Base-by-base conservation (phyloP, 2,329 filamentous ascomycete species). In the Karstenula rhodostoma region DNA sequence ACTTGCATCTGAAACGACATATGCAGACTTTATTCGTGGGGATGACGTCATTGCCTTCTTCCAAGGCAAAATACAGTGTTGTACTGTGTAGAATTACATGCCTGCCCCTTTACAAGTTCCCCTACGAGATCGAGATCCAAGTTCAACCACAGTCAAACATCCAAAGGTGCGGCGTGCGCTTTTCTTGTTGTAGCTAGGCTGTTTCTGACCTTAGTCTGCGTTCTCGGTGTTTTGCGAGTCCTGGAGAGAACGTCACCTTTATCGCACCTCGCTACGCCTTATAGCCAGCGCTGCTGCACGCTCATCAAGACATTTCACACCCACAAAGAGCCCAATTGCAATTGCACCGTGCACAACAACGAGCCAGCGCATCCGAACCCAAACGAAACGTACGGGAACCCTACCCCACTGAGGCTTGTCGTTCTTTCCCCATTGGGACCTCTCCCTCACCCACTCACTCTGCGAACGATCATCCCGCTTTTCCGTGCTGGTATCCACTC, bases 401-500 rank as follows among this genome's bases (percentile, higher is more conserved):
- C 37, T 29, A 35, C 47, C 46, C 46, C 47, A 32, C 35, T 17
- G 3, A 25, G 37, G 10, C 56, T 46, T 46, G 48, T 52, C 48
- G n/a, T 52, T 40, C 25, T 43, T 58, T 37, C 48, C 40, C 5
- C 49, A 47, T 58, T 37, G 10, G 32, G 56, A 35, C 37, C 37
- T 37, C 33, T 33, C 25, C 51, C n/a, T 43, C 35, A 50, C 44
- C 23, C 44, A n/a, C n/a, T 52, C 49, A 23, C 49, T 17, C 9
- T 27, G 33, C 33, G 33, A 52, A 52, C 49, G 1, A 25, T 32
- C 17, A 17, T 44, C 49, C 47, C 37, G 44, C 54, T 54, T 54
- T 49, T 46, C 43, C 32, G 51, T 43, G 40, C n/a, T 40, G 52
- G 37, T 33, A 46, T 27, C 49, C 49, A 52, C 37, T 37, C 51